phyloP scores from a whole-genome alignment of 257 asterid genomes.

The Ballota nigra region DNA sequence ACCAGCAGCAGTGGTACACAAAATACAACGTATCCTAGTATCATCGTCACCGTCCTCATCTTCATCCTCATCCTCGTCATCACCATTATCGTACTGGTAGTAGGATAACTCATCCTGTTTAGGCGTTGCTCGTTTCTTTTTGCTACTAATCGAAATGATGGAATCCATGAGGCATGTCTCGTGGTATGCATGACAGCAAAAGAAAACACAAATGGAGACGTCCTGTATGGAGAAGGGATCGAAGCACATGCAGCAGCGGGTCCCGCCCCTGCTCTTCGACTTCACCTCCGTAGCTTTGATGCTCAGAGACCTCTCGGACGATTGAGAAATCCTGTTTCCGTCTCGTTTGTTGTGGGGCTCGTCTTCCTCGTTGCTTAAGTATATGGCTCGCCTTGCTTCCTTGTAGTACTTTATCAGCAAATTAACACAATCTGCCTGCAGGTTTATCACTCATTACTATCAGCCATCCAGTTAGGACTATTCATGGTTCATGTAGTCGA shows the following conservation, averaged over 20 bases:
- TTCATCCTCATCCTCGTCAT: slow-evolving; percentile 39
- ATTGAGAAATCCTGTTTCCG: slow-evolving; percentile 33
- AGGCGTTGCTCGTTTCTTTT: slow-evolving; percentile 41
- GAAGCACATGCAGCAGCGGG: slow-evolving; percentile 95
- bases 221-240: slow-evolving; percentile 81
- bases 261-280: slow-evolving; percentile 75
- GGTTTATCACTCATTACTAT: not conserved
- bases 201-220: slow-evolving; percentile 66
- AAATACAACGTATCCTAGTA: slow-evolving; percentile 74
- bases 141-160: slow-evolving; percentile 47
- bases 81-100: slow-evolving; percentile 51
- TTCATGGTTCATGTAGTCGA: too few relatives aligned
- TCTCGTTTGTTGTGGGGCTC: slow-evolving; percentile 52
- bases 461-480: too few relatives aligned
- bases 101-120: slow-evolving; percentile 41
- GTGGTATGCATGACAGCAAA: slow-evolving; percentile 95
- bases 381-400: slow-evolving; percentile 88
- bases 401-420: slow-evolving; percentile 79
- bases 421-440: slow-evolving; percentile 92
- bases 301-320: slow-evolving; percentile 47
- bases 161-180: slow-evolving; percentile 79
- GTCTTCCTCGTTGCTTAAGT: slow-evolving; percentile 72
- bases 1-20: slow-evolving; percentile 95
- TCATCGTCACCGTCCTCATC: slow-evolving; percentile 34
- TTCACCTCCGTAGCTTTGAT: slow-evolving; percentile 61